Evolutionary conservation across 2,329 filamentous ascomycete species (phyloP).

Genomic region (Hypoxylon rubiginosum): DNA sequence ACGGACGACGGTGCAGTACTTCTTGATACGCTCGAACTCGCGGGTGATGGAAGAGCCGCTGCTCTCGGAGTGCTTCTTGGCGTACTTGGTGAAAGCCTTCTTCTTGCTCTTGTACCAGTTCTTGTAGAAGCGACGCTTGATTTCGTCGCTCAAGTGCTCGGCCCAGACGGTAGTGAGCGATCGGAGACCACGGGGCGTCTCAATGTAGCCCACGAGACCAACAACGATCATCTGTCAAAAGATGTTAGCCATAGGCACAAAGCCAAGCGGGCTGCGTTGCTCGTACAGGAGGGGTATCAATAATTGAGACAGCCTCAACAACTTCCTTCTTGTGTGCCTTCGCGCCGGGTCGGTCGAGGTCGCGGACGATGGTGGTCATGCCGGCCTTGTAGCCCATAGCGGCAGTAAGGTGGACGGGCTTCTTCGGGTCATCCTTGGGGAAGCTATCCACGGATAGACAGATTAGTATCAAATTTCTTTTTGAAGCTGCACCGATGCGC

Average conservation of each 20-base stretch:
- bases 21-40: slow-evolving; percentile 99
- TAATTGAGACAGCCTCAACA: slow-evolving; percentile 87
- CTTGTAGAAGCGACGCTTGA: slow-evolving; percentile 99
- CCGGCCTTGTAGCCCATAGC: slow-evolving; percentile 99
- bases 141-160: slow-evolving; percentile 97
- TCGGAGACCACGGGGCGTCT: slow-evolving; percentile 98
- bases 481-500: slow-evolving; percentile 35
- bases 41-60: slow-evolving; percentile 90
- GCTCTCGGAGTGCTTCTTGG: slow-evolving; percentile 99
- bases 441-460: slow-evolving; percentile 71
- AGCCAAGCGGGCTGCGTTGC: slow-evolving; percentile 85
- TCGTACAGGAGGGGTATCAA: slow-evolving; percentile 96
- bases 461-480: slow-evolving; percentile 36
- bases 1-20: slow-evolving; percentile 99
- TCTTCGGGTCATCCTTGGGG: slow-evolving; percentile 99
- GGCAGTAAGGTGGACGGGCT: slow-evolving; percentile 98
- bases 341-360: slow-evolving; percentile 98
- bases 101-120: slow-evolving; percentile 99
- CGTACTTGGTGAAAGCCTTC: slow-evolving; percentile 99
- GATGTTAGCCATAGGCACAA: slow-evolving; percentile 80
- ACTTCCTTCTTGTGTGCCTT: slow-evolving; percentile 99
- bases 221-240: slow-evolving; percentile 92
- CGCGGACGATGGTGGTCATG: slow-evolving; percentile 99
- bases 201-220: slow-evolving; percentile 99
- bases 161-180: slow-evolving; percentile 99